A percentile compares a stretch with the other conserved stretches of the same genome.
Evolutionary conservation across 257 asterid species (phyloP).

Genomic region (Orobanche coerulescens): DNA sequence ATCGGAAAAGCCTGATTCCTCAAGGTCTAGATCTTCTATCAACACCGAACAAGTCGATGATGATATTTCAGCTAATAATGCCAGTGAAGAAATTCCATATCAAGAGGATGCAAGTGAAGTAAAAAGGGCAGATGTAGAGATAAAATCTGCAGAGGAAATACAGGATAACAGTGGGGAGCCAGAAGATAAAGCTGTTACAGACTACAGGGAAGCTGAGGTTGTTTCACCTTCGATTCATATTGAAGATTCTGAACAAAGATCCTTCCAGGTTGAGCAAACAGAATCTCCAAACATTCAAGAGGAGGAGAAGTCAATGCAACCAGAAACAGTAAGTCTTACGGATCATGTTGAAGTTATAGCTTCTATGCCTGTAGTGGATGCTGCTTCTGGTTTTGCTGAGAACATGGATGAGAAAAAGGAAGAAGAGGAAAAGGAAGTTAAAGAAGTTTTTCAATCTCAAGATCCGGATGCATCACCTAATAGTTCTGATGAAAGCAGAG

Average conservation of each 20-base stretch:
- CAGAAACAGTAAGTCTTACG: conserved; percentile 31
- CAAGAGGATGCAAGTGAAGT: conserved; percentile 34
- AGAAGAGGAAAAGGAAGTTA: conserved; percentile 26
- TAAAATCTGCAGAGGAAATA: conserved; percentile 34
- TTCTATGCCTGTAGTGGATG: conserved; percentile 27
- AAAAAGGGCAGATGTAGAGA: conserved; percentile 29
- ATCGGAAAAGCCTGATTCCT: conserved; percentile 30
- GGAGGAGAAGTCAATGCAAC: conserved; percentile 29
- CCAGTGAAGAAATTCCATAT: conserved; percentile 26
- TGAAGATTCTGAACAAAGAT: conserved; percentile 36
- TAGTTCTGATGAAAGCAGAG: conserved; percentile 33
- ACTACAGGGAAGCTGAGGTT: conserved; percentile 31
- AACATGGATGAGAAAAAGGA: conserved; percentile 29
- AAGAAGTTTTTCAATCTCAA: conserved; percentile 38
- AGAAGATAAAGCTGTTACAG: conserved; percentile 29
- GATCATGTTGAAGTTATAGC: conserved; percentile 30
- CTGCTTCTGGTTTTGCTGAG: conserved; percentile 29
- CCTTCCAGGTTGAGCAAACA: conserved; percentile 37
- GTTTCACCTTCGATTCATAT: conserved; percentile 27
- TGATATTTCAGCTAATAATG: conserved; percentile 31
- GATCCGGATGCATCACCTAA: conserved; percentile 30
- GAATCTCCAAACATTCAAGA: conserved; percentile 34
- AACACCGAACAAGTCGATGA: conserved; percentile 28
- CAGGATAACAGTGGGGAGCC: conserved; percentile 29
- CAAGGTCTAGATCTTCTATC: conserved; percentile 28